phyloP scores from a whole-genome alignment of 2,329 filamentous ascomycete genomes.

The Hymenoscyphus scutula region DNA sequence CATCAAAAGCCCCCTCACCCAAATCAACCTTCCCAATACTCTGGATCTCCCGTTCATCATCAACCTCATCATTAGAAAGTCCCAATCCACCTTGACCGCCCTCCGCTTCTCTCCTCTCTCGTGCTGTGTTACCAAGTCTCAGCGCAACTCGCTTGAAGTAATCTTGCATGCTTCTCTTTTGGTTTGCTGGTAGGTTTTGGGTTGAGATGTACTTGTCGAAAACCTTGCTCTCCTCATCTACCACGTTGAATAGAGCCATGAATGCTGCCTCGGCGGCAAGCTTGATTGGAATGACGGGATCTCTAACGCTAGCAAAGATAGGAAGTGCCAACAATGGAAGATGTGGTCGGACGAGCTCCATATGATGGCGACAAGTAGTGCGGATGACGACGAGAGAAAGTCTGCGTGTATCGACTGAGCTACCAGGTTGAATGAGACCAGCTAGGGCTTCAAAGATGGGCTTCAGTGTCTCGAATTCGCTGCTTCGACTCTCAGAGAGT shows the following conservation, averaged over 20 bases:
- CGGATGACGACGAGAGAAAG: constrained; percentile 84
- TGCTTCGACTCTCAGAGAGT: constrained; percentile 62
- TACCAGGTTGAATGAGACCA: constrained; percentile 71
- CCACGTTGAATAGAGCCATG: constrained; percentile 83
- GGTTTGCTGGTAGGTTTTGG: constrained; percentile 64
- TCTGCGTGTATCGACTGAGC: constrained; percentile 77
- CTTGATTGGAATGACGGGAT: constrained; percentile 92
- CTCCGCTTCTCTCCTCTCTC: constrained; percentile 87
- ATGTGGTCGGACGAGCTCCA: constrained; percentile 79
- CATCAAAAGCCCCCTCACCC: constrained; percentile 49
- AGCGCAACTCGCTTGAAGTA: constrained; percentile 95
- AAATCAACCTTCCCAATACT: constrained; percentile 88
- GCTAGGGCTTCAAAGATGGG: constrained; percentile 77
- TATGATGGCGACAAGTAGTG: constrained; percentile 76
- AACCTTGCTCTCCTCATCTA: constrained; percentile 78
- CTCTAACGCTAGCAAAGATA: constrained; percentile 86
- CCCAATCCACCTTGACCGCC: constrained; percentile 84
- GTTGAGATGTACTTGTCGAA: constrained; percentile 89
- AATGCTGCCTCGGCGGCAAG: constrained; percentile 93
- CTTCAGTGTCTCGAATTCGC: constrained; percentile 74
- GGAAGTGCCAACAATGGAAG: constrained; percentile 75
- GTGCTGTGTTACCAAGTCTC: constrained; percentile 78
- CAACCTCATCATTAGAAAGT: constrained; percentile 83
- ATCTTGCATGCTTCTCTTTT: constrained; percentile 88
- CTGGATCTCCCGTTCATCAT: constrained; percentile 96